Evolutionary conservation across 2,329 filamentous ascomycete genomes (phyloP), one percentile per base, ranked within the genome.

Genomic region (Aspergillus ruber): DNA sequence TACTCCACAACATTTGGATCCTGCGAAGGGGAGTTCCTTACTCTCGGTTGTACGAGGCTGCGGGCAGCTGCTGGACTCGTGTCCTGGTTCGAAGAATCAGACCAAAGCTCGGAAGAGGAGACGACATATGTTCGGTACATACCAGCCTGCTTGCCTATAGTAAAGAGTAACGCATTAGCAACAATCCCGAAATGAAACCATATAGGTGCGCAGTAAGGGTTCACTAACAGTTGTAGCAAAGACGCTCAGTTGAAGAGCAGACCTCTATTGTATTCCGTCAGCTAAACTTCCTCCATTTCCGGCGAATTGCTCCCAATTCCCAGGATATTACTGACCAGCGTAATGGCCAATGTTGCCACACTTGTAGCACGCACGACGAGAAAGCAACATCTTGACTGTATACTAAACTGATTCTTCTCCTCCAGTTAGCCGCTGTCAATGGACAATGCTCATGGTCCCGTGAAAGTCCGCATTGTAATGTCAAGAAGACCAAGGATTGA

Each of bases 51-150:
- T 96, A 72, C 93, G 86, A 65, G 93, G 93, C 67, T 91, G 85
- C 62, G 93, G 93, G 81, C 93, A 98, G 71, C 86, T 87, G 76
- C 95, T 97, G 58, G 91, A 97, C 78, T 98, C 93, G 74, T 98
- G 93, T 70, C 89, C 86, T 82, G 43, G 36, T 39, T 50, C 36
- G 36, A 50, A 25, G 33, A 20, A 52, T 58, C 47, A 63, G 53
- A 54, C 51, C 54, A 46, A 50, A 35, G 50, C 33, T 43, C 44
- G 15, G 8, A 12, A 18, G 12, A 39, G 41, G 44, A 46, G 42
- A 48, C 56, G 33, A 36, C 36, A 50, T 46, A 50, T 44, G 43
- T 48, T 17, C 36, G 44, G 39, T 44, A 62, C 64, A 54, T 69
- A 74, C 71, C 71, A 56, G 71, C 70, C 63, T 73, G 68, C 59